Evolutionary conservation across 2,329 filamentous ascomycete genomes (phyloP).

Genomic region (Ophiosphaerella herpotricha): DNA sequence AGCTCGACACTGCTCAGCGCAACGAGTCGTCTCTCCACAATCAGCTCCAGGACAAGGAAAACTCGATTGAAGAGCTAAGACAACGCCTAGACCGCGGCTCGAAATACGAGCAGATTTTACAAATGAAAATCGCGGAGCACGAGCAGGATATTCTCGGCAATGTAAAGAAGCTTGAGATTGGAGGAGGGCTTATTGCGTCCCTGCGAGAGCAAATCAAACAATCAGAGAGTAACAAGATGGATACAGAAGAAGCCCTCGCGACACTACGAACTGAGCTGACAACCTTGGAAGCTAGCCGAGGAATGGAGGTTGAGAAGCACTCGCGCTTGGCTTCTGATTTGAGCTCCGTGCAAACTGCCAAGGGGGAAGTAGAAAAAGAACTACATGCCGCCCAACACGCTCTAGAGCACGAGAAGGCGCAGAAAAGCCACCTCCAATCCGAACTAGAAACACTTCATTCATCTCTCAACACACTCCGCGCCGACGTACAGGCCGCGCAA

Average conservation of each 20-base stretch:
- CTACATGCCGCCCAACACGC: conserved; percentile 15
- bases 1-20: conserved; percentile 24
- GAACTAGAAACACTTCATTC: conserved; percentile 27
- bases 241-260: conserved; percentile 27
- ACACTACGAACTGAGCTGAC: conserved; percentile 21
- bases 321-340: conserved; percentile 27
- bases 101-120: conserved; percentile 24
- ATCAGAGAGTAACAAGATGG: conserved; percentile 22
- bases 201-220: conserved; percentile 32
- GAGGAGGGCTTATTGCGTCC: conserved; percentile 24
- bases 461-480: conserved; percentile 19
- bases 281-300: conserved; percentile 19
- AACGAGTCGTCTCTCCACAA: conserved; percentile 28
- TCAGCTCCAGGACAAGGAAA: conserved; percentile 28
- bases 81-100: conserved; percentile 26
- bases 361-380: conserved; percentile 26
- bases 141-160: conserved; percentile 25
- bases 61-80: conserved; percentile 14
- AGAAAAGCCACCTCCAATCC: conserved; percentile 19
- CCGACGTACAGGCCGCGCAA: conserved; percentile 26
- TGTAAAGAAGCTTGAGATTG: conserved; percentile 26
- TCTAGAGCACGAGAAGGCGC: conserved; percentile 14
- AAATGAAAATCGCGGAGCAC: conserved; percentile 28
- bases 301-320: conserved; percentile 17
- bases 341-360: conserved; percentile 18